These are phyloP conservation scores for Candolleomyces aberdarensis DNA, from an alignment of 768 basidiomycete species.

Conservation along the genomic window DNA sequence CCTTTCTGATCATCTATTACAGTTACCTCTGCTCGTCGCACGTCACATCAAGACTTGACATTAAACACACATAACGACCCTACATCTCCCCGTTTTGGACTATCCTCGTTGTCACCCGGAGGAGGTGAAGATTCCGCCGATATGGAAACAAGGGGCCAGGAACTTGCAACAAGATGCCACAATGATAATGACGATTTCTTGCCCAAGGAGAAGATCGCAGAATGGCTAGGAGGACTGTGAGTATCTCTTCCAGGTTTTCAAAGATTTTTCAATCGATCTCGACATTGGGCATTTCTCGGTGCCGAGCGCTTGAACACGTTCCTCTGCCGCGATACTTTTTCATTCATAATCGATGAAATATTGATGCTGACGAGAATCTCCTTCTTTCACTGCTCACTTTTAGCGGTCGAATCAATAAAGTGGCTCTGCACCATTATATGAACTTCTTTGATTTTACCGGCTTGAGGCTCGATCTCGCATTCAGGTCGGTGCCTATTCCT, in stretches of 20 bases:
- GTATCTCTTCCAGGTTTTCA: constrained; percentile 30
- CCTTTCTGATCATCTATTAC: constrained; percentile 1
- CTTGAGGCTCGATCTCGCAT: constrained; percentile 82
- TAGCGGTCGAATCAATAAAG: constrained; percentile 75
- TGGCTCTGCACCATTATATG: constrained; percentile 77
- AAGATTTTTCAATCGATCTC: neutral
- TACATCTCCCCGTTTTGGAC: constrained; percentile 40
- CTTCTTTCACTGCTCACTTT: neutral
- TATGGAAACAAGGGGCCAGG: constrained; percentile 62
- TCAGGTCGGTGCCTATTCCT: constrained; percentile 54
- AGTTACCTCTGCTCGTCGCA: constrained; percentile 20
- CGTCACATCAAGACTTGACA: constrained; percentile 56
- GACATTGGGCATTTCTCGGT: neutral
- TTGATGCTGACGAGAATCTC: constrained; percentile 8
- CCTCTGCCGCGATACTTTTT: neutral
- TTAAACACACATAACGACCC: constrained; percentile 38
- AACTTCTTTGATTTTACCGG: constrained; percentile 85
- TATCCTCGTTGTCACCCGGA: constrained; percentile 35
- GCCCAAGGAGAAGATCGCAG: constrained; percentile 88
- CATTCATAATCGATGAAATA: neutral
- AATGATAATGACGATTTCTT: constrained; percentile 83
- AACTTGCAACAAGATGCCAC: constrained; percentile 77
- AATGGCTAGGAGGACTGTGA: constrained; percentile 92
- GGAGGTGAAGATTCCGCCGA: constrained; percentile 48
- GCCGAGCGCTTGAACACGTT: neutral